These are phyloP conservation scores for Solanum virginianum DNA, from an alignment of 257 asterid species.

Conservation along the genomic window DNA sequence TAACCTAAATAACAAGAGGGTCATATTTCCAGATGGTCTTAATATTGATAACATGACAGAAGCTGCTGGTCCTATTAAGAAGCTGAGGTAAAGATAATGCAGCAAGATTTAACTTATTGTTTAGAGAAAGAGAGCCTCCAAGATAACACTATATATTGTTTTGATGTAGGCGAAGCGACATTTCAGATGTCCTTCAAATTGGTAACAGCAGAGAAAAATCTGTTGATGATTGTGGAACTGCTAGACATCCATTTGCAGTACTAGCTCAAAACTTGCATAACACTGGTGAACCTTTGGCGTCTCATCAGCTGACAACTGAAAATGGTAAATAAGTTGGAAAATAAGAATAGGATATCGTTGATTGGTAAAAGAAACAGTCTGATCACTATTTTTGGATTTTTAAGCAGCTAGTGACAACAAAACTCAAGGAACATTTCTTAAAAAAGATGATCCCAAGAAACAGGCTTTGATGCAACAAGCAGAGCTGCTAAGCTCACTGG, in stretches of 20 bases:
- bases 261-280: conserved; percentile 40
- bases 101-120: neutral
- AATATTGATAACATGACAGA: conserved; percentile 35
- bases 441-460: conserved; percentile 86
- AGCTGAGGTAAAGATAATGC: conserved; percentile 44
- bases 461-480: conserved; percentile 90
- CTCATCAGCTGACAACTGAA: conserved; percentile 15
- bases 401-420: conserved; percentile 38
- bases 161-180: conserved; percentile 30
- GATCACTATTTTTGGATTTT: neutral
- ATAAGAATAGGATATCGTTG: neutral
- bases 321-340: conserved; percentile 15
- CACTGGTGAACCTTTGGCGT: conserved; percentile 19
- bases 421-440: conserved; percentile 51
- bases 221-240: conserved; percentile 28
- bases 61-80: conserved; percentile 44
- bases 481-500: conserved; percentile 81
- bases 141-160: neutral
- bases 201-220: conserved; percentile 22
- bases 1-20: conserved; percentile 79
- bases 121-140: neutral
- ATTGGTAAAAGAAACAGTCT: neutral
- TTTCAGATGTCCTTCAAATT: conserved; percentile 22
- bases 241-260: conserved; percentile 62
- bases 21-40: conserved; percentile 42